Evolutionary conservation across 495 filamentous ascomycete genomes (phyloP).

Genomic region (Penicillium nucicola): DNA sequence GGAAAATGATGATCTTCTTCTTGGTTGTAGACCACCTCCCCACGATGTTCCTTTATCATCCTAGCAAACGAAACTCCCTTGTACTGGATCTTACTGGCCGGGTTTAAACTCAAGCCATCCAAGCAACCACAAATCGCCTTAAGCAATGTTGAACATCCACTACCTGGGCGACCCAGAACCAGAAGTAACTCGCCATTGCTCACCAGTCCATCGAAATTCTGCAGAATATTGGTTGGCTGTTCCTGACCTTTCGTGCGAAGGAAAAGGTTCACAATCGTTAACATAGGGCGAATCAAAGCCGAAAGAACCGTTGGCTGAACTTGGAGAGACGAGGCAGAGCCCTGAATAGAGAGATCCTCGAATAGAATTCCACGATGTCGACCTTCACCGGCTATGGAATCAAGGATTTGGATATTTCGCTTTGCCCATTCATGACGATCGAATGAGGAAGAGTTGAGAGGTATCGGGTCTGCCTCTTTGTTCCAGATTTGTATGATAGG

Average conservation of each 20-base stretch:
- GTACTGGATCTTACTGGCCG: slow-evolving; percentile 47
- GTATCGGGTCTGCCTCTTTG: too few relatives aligned
- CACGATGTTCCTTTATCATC: slow-evolving; percentile 58
- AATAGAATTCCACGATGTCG: not conserved
- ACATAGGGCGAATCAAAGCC: not conserved
- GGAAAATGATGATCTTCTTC: slow-evolving; percentile 67
- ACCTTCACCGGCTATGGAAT: not conserved
- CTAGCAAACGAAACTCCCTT: slow-evolving; percentile 48
- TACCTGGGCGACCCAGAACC: slow-evolving; percentile 42
- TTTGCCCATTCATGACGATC: too few relatives aligned
- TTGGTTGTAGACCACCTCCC: slow-evolving; percentile 62
- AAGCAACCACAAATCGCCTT: slow-evolving; percentile 37
- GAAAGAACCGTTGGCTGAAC: not conserved
- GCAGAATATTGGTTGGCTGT: too few relatives aligned
- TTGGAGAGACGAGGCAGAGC: not conserved
- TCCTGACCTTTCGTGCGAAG: too few relatives aligned
- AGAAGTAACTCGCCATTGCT: slow-evolving; percentile 38
- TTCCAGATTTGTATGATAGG: too few relatives aligned
- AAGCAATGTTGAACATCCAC: slow-evolving; percentile 44
- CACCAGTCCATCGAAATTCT: slow-evolving; percentile 34
- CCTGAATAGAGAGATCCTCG: not conserved
- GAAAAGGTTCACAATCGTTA: not conserved
- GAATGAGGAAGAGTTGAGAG: too few relatives aligned
- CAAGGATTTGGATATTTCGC: not conserved
- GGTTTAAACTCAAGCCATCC: slow-evolving; percentile 37